Conservation (phyloP, 2,329 filamentous ascomycete species). For the Aspergillus tamarii region DNA sequence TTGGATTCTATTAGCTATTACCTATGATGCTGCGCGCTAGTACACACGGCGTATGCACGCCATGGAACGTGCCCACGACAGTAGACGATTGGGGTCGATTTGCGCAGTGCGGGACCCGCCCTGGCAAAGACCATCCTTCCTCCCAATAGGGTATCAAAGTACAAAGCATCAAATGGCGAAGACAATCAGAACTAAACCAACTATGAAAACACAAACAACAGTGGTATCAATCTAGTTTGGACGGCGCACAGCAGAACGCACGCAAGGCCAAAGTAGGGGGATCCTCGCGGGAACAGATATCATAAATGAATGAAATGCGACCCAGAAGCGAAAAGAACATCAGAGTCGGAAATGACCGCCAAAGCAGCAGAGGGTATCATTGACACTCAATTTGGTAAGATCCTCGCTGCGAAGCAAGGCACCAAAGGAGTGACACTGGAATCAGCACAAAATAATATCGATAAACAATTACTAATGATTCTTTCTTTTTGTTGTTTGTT, state of each 20-base stretch:
- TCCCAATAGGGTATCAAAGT: constrained; percentile 41
- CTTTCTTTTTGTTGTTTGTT: constrained; percentile 18
- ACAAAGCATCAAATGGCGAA: constrained; percentile 29
- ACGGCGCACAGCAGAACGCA: constrained; percentile 32
- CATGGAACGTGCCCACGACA: constrained; percentile 26
- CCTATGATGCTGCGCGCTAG: constrained; percentile 35
- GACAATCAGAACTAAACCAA: constrained; percentile 28
- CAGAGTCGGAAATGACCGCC: constrained; percentile 30
- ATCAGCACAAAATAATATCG: constrained; percentile 20
- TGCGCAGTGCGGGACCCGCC: constrained; percentile 23
- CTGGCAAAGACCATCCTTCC: constrained; percentile 29
- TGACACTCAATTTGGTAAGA: constrained; percentile 28
- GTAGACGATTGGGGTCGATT: constrained; percentile 30
- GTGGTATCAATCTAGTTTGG: constrained; percentile 43
- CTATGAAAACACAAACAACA: constrained; percentile 35
- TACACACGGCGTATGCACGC: constrained; percentile 17
- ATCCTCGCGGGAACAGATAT: constrained; percentile 37
- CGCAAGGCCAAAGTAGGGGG: constrained; percentile 25
- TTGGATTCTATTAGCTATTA: constrained; percentile 44
- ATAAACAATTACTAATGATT: constrained; percentile 13
- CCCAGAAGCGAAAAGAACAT: constrained; percentile 20
- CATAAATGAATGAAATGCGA: constrained; percentile 38
- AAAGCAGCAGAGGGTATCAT: constrained; percentile 36
- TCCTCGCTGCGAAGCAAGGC: constrained; percentile 16
- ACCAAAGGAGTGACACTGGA: constrained; percentile 30